phyloP scores from a whole-genome alignment of 148 eudicot species.

The Cornus controversa region DNA sequence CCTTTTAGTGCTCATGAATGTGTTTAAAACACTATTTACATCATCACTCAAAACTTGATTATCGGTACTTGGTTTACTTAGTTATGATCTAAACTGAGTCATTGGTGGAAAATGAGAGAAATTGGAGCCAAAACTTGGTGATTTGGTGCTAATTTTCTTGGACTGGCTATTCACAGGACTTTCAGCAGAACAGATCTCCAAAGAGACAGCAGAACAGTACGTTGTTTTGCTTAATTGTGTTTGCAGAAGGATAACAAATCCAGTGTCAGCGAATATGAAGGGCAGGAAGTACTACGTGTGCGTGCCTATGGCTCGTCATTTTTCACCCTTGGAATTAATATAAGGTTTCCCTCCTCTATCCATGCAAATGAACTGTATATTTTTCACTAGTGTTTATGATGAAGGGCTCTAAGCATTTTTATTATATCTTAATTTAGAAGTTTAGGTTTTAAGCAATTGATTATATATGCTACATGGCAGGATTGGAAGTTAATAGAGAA shows the following conservation, averaged over 20 bases:
- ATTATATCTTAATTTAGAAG: not conserved
- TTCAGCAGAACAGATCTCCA: too few species aligned
- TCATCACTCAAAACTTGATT: too few species aligned
- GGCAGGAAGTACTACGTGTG: slow-evolving; percentile 80
- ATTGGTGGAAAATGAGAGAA: too few species aligned
- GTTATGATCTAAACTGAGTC: too few species aligned
- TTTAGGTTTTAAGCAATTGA: not conserved
- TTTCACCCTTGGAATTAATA: slow-evolving; percentile 85
- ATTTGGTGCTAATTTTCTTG: too few species aligned
- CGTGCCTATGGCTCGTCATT: slow-evolving; percentile 95
- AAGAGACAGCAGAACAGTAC: slow-evolving; percentile 8
- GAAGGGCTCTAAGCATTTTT: not conserved
- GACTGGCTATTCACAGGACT: too few species aligned
- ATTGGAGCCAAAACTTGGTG: too few species aligned
- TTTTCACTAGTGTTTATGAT: not conserved
- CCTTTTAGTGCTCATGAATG: too few species aligned
- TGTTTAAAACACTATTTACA: too few species aligned
- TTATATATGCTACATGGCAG: not conserved
- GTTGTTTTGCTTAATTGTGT: slow-evolving; percentile 20
- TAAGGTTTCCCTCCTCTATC: slow-evolving; percentile 53
- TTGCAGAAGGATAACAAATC: slow-evolving; percentile 51
- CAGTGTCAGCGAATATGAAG: slow-evolving; percentile 48
- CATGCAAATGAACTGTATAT: not conserved
- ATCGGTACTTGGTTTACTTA: too few species aligned
- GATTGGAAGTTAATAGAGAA: not conserved